A percentile compares a stretch with the other conserved stretches of the same genome.
Conservation (phyloP, 1,139 yeast species). For the Pichia terricola region DNA sequence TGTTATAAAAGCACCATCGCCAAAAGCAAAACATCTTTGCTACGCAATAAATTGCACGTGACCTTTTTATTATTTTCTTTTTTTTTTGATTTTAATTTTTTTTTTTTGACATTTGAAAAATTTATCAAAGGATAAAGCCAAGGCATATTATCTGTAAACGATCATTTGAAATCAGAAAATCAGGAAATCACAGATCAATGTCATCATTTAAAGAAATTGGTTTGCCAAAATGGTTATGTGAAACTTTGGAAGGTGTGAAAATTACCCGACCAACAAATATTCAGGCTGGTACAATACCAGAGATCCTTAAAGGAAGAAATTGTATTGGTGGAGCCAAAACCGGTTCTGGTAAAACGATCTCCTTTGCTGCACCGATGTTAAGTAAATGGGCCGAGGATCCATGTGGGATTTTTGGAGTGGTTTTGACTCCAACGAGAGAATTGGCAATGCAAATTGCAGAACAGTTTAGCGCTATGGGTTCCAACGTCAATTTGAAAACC, state of each 20-base stretch:
- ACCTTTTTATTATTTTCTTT: too few species aligned
- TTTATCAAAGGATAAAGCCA: too few species aligned
- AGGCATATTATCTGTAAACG: constrained; percentile 34
- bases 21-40: too few species aligned
- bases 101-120: too few species aligned
- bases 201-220: constrained; percentile 54
- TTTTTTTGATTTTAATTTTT: too few species aligned
- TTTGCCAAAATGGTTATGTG: constrained; percentile 77
- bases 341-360: constrained; percentile 96
- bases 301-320: constrained; percentile 71
- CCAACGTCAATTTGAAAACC: constrained; percentile 75
- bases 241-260: constrained; percentile 72
- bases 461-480: constrained; percentile 88
- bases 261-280: constrained; percentile 78
- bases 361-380: constrained; percentile 94
- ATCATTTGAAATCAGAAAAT: constrained; percentile 43
- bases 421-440: constrained; percentile 92
- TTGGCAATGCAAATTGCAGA: constrained; percentile 95
- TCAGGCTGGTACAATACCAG: constrained; percentile 84
- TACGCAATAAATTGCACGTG: too few species aligned
- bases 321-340: constrained; percentile 98
- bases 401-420: constrained; percentile 78
- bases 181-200: constrained; percentile 43
- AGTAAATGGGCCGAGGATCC: constrained; percentile 95
- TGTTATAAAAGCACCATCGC: too few species aligned